Conservation (phyloP, 2,329 filamentous ascomycete genomes). For the Pyrenochaeta sp. region DNA sequence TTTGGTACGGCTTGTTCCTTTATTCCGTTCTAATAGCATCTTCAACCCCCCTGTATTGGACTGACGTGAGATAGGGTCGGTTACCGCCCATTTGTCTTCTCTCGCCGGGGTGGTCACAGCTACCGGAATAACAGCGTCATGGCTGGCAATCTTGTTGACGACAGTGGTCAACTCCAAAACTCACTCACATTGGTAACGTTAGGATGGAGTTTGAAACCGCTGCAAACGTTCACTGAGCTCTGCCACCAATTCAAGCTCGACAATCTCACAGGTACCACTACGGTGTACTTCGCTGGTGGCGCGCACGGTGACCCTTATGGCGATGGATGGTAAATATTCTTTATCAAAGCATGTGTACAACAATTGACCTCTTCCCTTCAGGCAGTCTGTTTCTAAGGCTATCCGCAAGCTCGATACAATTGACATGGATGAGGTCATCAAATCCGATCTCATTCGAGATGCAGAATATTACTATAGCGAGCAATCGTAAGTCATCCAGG, state of each 20-base stretch:
- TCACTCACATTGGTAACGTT: conserved; percentile 32
- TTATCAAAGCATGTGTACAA: not conserved
- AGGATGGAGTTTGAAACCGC: conserved; percentile 37
- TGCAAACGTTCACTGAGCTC: conserved; percentile 29
- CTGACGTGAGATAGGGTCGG: conserved; percentile 27
- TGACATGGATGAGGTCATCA: conserved; percentile 40
- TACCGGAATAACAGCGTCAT: not conserved
- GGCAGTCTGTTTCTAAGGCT: conserved; percentile 33
- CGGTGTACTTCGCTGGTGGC: conserved; percentile 35
- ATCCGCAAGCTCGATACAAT: conserved; percentile 40
- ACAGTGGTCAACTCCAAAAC: conserved; percentile 23
- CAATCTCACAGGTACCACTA: conserved; percentile 32
- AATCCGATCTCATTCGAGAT: conserved; percentile 44
- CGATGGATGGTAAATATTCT: conserved; percentile 13
- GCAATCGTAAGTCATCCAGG: conserved; percentile 19
- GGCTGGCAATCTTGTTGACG: conserved; percentile 5
- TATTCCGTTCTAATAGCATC: too few relatives aligned
- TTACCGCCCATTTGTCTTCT: conserved; percentile 38
- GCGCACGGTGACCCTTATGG: conserved; percentile 10
- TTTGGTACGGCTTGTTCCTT: conserved; percentile 26
- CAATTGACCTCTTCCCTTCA: not conserved
- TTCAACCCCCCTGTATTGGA: too few relatives aligned
- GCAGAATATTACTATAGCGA: conserved; percentile 50
- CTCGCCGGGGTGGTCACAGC: conserved; percentile 17
- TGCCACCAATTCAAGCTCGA: conserved; percentile 34